Percentiles rank a stretch among this genome's conserved stretches.
phyloP scores from a whole-genome alignment of 2,329 filamentous ascomycete species.

The Pestalotiopsis sp. region DNA sequence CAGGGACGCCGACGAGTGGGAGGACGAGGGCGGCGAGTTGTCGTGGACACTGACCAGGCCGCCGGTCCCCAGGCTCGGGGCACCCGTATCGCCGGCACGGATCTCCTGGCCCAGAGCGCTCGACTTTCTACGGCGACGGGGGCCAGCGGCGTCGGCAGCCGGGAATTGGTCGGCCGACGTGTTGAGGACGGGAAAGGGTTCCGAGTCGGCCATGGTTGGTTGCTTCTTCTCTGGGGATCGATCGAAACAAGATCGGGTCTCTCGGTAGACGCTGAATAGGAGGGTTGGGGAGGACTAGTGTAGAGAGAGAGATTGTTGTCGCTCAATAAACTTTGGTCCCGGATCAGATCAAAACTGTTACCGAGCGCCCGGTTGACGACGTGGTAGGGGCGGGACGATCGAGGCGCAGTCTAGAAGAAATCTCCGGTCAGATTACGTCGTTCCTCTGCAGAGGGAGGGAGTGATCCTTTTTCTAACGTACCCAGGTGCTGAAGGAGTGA shows the following conservation, averaged over 20 bases:
- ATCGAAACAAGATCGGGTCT: not conserved
- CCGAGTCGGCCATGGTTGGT: conserved; percentile 45
- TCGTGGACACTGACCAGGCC: conserved; percentile 48
- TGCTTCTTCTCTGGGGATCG: not conserved
- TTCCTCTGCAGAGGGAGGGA: not conserved
- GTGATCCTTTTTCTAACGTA: not conserved
- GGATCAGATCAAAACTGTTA: not conserved
- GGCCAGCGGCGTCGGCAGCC: conserved; percentile 35
- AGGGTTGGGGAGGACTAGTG: not conserved
- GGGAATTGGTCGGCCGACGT: conserved; percentile 52
- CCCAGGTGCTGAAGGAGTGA: conserved; percentile 32
- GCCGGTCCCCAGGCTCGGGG: conserved; percentile 56
- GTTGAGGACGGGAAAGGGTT: conserved; percentile 60
- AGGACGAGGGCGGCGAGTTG: conserved; percentile 25
- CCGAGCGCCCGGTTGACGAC: not conserved
- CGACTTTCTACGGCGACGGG: conserved; percentile 57
- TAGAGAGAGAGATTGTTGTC: not conserved
- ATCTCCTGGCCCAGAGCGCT: conserved; percentile 57
- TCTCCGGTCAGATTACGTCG: not conserved
- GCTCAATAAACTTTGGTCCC: not conserved
- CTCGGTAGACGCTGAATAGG: not conserved
- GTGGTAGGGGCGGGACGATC: not conserved
- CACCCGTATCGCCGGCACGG: conserved; percentile 57
- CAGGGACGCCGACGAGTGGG: conserved; percentile 18
- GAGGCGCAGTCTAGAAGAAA: not conserved